These are phyloP conservation scores for Fallopia convolvulus DNA, from an alignment of 148 eudicot genomes.

Conservation along the genomic window DNA sequence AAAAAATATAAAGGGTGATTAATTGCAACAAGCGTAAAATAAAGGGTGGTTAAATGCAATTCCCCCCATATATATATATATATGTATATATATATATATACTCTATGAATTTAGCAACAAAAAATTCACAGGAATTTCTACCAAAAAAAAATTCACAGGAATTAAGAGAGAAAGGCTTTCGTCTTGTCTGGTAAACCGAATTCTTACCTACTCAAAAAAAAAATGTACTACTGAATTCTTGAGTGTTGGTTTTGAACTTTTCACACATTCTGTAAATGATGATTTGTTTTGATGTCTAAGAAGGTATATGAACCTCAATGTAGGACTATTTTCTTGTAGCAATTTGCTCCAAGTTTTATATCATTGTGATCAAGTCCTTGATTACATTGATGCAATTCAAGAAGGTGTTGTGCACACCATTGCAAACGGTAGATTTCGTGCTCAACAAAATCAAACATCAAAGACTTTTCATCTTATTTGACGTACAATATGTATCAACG, in stretches of 20 bases:
- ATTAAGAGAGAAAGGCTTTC: neutral
- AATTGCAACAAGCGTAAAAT: too few species aligned
- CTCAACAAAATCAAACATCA: neutral
- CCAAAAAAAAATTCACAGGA: neutral
- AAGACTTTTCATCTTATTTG: too few species aligned
- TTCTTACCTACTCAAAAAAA: too few species aligned
- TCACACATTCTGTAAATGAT: neutral
- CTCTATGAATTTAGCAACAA: too few species aligned
- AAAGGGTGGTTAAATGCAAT: too few species aligned
- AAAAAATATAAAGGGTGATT: too few species aligned
- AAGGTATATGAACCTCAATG: neutral
- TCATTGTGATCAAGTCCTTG: neutral
- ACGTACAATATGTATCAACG: neutral
- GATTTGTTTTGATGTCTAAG: neutral
- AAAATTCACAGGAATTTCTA: too few species aligned
- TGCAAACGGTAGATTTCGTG: neutral
- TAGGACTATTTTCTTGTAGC: neutral
- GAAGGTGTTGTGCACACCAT: neutral
- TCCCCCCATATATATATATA: too few species aligned
- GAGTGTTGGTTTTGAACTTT: neutral
- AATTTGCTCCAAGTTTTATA: neutral
- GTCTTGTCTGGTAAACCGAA: too few species aligned
- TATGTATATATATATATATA: too few species aligned
- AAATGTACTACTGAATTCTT: neutral
- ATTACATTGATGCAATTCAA: neutral